Evolutionary conservation across 768 basidiomycete genomes (phyloP).

Genomic region (Lyophyllum decastes): DNA sequence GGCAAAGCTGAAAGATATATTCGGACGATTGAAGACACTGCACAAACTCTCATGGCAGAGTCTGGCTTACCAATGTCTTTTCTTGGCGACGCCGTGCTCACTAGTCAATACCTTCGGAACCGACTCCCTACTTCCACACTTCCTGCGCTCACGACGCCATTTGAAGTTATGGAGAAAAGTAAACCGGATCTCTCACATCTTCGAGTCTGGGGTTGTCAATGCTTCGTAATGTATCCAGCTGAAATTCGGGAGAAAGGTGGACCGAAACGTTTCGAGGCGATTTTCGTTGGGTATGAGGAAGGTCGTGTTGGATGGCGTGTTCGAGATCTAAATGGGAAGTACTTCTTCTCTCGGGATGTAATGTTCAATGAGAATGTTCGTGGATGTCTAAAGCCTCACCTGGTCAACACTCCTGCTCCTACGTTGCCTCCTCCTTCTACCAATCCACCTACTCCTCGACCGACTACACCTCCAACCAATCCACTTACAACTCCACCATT

Average conservation of each 20-base stretch:
- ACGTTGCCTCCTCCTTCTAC: no score
- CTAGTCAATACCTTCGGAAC: slow-evolving; percentile 22
- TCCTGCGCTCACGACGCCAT: slow-evolving; percentile 17
- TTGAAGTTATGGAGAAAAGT: slow-evolving; percentile 14
- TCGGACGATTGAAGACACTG: no score
- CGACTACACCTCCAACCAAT: not conserved
- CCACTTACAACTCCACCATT: not conserved
- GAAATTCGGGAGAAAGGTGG: slow-evolving; percentile 20
- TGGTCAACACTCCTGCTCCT: not conserved
- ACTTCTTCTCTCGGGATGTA: no score
- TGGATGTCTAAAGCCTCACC: not conserved
- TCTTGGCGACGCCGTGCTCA: slow-evolving; percentile 24
- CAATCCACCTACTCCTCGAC: not conserved
- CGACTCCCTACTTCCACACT: slow-evolving; percentile 25
- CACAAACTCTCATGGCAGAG: slow-evolving; percentile 23
- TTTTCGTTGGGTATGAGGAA: no score
- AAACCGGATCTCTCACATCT: slow-evolving; percentile 30
- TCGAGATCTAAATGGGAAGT: no score
- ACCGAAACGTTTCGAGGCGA: not conserved
- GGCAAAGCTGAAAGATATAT: slow-evolving; percentile 29
- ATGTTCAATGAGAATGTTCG: no score
- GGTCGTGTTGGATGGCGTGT: no score
- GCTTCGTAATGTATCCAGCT: slow-evolving; percentile 20
- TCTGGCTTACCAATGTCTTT: slow-evolving; percentile 22
- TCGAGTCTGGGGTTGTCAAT: slow-evolving; percentile 30